Base-by-base conservation (phyloP, 257 asterid genomes). In the Ilex aquifolium region DNA sequence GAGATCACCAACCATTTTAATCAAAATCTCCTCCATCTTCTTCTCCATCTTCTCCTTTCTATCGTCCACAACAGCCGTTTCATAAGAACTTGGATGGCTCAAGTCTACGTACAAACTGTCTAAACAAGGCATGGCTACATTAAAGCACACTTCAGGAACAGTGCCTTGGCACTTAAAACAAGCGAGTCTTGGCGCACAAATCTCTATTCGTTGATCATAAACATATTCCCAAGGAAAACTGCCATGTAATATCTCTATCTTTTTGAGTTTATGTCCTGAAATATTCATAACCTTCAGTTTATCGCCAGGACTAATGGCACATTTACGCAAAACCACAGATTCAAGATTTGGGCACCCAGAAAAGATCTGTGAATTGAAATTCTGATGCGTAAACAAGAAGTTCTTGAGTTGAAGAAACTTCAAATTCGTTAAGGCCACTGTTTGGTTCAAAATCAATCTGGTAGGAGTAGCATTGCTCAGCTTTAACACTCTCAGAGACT, bases 181-280 rank as follows among this genome's bases (percentile, higher is more conserved):
- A 48, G 32, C 63, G 36, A 83, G 87, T 10, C 48, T 67, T 14
- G 87, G 90, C 13, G 85, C 83, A 65, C 74, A 63, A 50, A 83
- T 76, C 36, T 48, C 55, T 57, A 83, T 83, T 70, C 52, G 16
- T 5, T 69, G 82, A 66, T 73, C 76, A 40, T 71, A 57, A 27
- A 68, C 73, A 39, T 62, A 69, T 30, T 54, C 67, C 86, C 80
- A 83, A 40, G 82, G 90, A 58, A 79, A 77, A 77, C 88, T 79
- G 85, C 88, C 79, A 52, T 63, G 29, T 74, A 8, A 65, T 3
- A 82, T 74, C 75, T 76, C 85, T 71, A 82, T 71, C 46, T 49
- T 75, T 72, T 32, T 71, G 5, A 82, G 80, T 13, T 76, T 71
- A 66, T 10, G 62, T 29, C 81, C 76, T 52, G 61, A 65, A 62